phyloP scores from a whole-genome alignment of 495 filamentous ascomycete genomes.

The Filosporella fistucella region DNA sequence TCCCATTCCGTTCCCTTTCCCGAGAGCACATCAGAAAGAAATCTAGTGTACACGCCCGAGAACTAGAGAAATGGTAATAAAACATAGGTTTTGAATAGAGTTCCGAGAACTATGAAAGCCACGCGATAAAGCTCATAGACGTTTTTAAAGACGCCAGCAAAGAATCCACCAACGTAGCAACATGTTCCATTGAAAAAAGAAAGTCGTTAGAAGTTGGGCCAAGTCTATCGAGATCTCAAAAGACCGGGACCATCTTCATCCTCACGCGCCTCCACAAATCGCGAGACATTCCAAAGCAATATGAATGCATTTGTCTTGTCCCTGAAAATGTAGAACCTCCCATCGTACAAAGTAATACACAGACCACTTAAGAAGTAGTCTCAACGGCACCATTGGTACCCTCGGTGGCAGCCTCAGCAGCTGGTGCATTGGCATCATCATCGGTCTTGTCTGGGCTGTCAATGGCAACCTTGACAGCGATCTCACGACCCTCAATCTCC shows the following conservation, averaged over 20 bases:
- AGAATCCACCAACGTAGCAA: constrained; percentile 15
- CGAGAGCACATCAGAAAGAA: constrained; percentile 25
- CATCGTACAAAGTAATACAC: constrained; percentile 26
- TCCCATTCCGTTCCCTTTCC: constrained; percentile 30
- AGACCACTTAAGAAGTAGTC: constrained; percentile 29
- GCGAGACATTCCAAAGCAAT: constrained; percentile 21
- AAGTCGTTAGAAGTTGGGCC: constrained; percentile 20
- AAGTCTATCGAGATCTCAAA: constrained; percentile 13
- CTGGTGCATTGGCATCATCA: constrained; percentile 55
- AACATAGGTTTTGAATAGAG: constrained; percentile 30
- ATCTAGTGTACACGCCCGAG: constrained; percentile 31
- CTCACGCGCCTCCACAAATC: constrained; percentile 16
- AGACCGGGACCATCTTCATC: constrained; percentile 11
- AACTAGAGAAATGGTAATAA: constrained; percentile 34
- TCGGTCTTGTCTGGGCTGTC: constrained; percentile 99
- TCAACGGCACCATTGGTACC: constrained; percentile 18
- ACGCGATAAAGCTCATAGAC: constrained; percentile 25
- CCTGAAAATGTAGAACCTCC: constrained; percentile 16
- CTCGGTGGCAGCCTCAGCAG: constrained; percentile 38
- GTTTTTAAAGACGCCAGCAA: constrained; percentile 19
- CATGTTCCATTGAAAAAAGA: constrained; percentile 20
- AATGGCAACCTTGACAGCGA: constrained; percentile 99
- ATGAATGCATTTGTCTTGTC: constrained; percentile 18
- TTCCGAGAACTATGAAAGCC: constrained; percentile 26
- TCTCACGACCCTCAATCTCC: constrained; percentile 96